Percentiles rank a stretch among this genome's conserved stretches.
Conservation (phyloP, 2,329 filamentous ascomycete species). For the Thermomyces lanuginosus region DNA sequence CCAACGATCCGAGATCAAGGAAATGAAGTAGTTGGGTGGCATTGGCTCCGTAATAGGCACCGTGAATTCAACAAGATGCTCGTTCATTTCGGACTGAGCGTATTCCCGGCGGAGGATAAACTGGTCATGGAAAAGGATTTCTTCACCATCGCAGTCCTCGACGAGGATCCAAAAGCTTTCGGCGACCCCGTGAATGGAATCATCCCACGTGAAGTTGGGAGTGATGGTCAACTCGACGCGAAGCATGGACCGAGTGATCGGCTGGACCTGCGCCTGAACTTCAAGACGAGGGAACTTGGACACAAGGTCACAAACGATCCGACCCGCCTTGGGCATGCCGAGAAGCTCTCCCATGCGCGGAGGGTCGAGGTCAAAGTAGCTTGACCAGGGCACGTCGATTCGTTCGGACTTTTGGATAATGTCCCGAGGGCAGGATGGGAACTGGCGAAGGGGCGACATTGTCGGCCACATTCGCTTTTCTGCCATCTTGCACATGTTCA, state of each 20-base stretch:
- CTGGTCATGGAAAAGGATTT: conserved; percentile 86
- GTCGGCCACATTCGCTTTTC: conserved; percentile 99
- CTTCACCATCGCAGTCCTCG: conserved; percentile 93
- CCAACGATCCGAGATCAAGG: conserved; percentile 86
- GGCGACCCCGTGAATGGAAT: conserved; percentile 66
- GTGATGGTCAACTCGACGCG: conserved; percentile 79
- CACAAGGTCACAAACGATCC: conserved; percentile 69
- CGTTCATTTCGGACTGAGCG: conserved; percentile 67
- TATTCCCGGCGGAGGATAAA: conserved; percentile 87
- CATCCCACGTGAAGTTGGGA: conserved; percentile 93
- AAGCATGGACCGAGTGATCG: conserved; percentile 85
- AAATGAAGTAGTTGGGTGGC: conserved; percentile 98
- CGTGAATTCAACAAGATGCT: conserved; percentile 90
- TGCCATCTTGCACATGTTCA: conserved; percentile 96
- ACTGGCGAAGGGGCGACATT: conserved; percentile 90
- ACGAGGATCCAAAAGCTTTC: conserved; percentile 96
- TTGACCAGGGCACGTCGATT: conserved; percentile 84
- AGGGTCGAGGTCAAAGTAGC: conserved; percentile 90
- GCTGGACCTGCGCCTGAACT: conserved; percentile 83
- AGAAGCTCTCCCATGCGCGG: conserved; percentile 91
- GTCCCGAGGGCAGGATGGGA: conserved; percentile 63
- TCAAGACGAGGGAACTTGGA: conserved; percentile 87
- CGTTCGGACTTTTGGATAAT: conserved; percentile 85
- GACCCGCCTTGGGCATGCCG: conserved; percentile 75
- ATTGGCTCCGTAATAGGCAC: conserved; percentile 94